Base-by-base conservation (phyloP, 1,139 yeast species). In the Geotrichum histeridarum region DNA sequence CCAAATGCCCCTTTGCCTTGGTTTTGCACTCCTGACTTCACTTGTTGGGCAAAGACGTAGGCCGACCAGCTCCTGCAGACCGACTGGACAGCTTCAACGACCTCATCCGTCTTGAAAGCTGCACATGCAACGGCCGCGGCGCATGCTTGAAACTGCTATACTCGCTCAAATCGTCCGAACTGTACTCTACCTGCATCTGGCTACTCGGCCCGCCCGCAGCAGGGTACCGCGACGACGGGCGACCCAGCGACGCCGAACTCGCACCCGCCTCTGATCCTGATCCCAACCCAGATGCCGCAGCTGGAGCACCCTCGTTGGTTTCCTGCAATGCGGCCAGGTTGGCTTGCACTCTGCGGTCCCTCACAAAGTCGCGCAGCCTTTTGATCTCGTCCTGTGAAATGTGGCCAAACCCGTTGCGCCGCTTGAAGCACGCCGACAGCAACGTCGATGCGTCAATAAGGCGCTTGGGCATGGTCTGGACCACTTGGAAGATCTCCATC, bases 401-500 rank as follows among this genome's bases (percentile, higher is more conserved):
- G 55, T 83, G 83, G 14, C 89, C 91, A 66, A 82, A 82, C 1
- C 91, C 88, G 32, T 86, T 82, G 38, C 86, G 77, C 56, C 85
- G 81, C 61, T 84, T 84, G 70, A 85, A 88, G 61, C 95, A 84
- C 56, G 80, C 77, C 61, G 85, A 91, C 64, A 93, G 77, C 50
- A 93, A 73, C 4, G 71, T 68, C 59, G 84, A 81, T 0, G 95
- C 90, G 67, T 91, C 89, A 2, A 86, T 63, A 22, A 89, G 67
- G 33, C 77, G 72, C 62, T 85, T 86, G 7, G 99, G 99, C 45
- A 78, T 80, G 59, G 84, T 83, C 68, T 93, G 99, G 65, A 93
- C 80, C 49, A 83, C 76, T 70, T 91, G 97, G 65, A 91, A 91
- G 27, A 89, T 73, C 67, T 91, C 98, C 74, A 88, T 85, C 60